Conservation (phyloP, 805 yeast genomes). For the Kluyveromyces dobzhanskii region DNA sequence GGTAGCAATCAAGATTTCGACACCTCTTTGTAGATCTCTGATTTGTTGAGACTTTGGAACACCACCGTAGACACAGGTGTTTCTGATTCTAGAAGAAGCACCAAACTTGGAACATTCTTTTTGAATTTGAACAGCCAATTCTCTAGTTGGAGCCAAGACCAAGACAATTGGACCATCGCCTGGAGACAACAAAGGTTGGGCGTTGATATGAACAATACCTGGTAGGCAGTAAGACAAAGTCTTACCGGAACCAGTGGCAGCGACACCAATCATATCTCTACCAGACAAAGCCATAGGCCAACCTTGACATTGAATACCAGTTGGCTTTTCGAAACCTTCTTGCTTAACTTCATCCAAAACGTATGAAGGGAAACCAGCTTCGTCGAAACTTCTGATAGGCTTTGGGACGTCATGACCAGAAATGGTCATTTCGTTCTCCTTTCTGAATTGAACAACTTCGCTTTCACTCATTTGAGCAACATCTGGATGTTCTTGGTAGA, state of each 20-base stretch:
- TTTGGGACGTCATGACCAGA: conserved; percentile 82
- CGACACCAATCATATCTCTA: conserved; percentile 98
- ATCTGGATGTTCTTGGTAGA: conserved; percentile 75
- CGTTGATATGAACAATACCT: conserved; percentile 94
- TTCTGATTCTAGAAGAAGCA: conserved; percentile 83
- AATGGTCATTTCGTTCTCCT: conserved; percentile 76
- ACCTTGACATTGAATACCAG: conserved; percentile 98
- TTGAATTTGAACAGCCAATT: conserved; percentile 96
- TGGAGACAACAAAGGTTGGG: conserved; percentile 85
- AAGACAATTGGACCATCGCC: conserved; percentile 98
- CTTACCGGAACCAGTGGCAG: conserved; percentile 98
- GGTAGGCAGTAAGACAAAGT: conserved; percentile 96
- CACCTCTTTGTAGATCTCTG: conserved; percentile 92
- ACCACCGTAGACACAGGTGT: conserved; percentile 98
- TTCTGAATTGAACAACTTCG: conserved; percentile 72
- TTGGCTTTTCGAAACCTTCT: conserved; percentile 90
- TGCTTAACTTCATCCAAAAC: conserved; percentile 82
- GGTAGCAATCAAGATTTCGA: conserved; percentile 93
- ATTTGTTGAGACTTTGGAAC: conserved; percentile 97
- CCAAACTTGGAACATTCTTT: conserved; percentile 94
- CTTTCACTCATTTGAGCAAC: conserved; percentile 68
- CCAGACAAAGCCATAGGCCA: conserved; percentile 99
- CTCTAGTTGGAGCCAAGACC: conserved; percentile 97
- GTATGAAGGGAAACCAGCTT: conserved; percentile 96
- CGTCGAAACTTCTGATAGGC: conserved; percentile 88